Evolutionary conservation across 768 basidiomycete genomes (phyloP).

Genomic region (Trametes cingulata): DNA sequence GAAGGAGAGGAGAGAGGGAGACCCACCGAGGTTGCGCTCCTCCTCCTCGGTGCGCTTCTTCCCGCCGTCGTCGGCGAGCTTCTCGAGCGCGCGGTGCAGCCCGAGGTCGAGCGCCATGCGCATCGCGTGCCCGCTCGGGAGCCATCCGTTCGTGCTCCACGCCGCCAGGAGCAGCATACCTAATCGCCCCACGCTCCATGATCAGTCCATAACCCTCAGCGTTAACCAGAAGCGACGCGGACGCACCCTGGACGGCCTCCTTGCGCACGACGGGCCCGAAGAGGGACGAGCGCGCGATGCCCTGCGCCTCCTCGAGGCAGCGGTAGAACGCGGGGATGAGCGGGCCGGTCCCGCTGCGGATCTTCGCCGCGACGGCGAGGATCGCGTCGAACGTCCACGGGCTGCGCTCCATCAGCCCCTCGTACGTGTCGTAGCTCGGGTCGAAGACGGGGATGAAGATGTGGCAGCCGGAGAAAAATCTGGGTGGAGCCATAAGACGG

Average conservation of each 20-base stretch:
- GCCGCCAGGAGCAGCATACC: conserved; percentile 91
- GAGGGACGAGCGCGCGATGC: conserved; percentile 89
- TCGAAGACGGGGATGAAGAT: conserved; percentile 96
- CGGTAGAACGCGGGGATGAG: conserved; percentile 85
- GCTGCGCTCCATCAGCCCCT: conserved; percentile 86
- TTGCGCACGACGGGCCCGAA: conserved; percentile 94
- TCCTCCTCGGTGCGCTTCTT: conserved; percentile 71
- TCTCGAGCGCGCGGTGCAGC: conserved; percentile 89
- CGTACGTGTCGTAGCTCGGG: conserved; percentile 90
- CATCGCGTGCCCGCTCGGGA: conserved; percentile 94
- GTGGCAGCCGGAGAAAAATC: conserved; percentile 93
- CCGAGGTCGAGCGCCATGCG: conserved; percentile 95
- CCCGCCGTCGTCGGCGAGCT: conserved; percentile 69
- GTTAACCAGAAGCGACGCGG: not conserved
- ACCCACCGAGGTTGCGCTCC: conserved; percentile 59
- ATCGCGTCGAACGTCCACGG: conserved; percentile 97
- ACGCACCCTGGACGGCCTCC: conserved; percentile 88
- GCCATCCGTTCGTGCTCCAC: conserved; percentile 94
- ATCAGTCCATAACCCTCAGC: not conserved
- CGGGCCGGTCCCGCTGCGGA: conserved; percentile 86
- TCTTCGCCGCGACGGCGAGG: conserved; percentile 88
- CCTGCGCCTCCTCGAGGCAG: conserved; percentile 92
- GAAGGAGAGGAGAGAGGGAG: not conserved
- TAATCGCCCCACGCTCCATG: conserved; percentile 29
- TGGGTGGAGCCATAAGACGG: not conserved